Conservation (phyloP, 768 basidiomycete species). For the Tylopilus balloui region DNA sequence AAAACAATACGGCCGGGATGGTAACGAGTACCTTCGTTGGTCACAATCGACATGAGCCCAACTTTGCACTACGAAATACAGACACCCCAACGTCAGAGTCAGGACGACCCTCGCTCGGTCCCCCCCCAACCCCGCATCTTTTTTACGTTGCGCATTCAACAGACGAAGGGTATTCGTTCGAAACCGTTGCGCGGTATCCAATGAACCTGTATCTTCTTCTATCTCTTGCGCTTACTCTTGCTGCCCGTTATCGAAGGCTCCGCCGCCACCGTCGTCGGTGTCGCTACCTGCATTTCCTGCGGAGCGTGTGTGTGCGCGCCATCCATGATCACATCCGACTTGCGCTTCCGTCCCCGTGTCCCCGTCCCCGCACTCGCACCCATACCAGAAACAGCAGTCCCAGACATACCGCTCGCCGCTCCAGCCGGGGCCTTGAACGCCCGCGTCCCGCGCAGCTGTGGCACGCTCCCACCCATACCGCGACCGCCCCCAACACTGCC, state of each 20-base stretch:
- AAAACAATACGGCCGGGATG: not conserved
- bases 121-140: not conserved
- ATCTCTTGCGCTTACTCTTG: conserved; percentile 31
- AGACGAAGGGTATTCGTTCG: conserved; percentile 1
- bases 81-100: not conserved
- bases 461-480: not conserved
- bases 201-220: not conserved
- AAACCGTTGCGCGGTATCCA: not conserved
- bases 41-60: no score
- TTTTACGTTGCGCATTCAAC: not conserved
- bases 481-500: not conserved
- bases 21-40: not conserved
- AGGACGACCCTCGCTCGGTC: not conserved
- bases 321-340: conserved; percentile 34
- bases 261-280: not conserved
- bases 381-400: not conserved
- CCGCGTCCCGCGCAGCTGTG: not conserved
- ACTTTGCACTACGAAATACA: not conserved
- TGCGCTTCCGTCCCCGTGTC: conserved; percentile 35
- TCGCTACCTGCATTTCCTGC: not conserved
- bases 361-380: not conserved
- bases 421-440: conserved; percentile 7
- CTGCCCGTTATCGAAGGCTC: conserved; percentile 9
- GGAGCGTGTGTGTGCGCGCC: not conserved
- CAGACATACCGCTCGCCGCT: not conserved